Conservation (phyloP, 1,139 yeast genomes). For the Zygoascus sp. region DNA sequence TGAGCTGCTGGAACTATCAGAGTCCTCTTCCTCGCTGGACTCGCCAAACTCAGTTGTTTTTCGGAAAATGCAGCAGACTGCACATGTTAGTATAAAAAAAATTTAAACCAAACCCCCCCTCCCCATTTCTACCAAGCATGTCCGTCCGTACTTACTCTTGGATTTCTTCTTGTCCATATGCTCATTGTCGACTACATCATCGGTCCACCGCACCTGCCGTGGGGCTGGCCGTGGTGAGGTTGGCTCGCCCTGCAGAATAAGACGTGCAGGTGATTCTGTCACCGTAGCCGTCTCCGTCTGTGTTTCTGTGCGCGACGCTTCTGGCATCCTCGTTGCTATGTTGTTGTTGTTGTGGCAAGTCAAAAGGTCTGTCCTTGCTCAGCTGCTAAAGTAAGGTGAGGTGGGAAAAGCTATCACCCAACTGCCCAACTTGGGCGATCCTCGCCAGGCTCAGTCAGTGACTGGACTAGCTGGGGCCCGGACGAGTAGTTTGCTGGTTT, state of each 20-base stretch:
- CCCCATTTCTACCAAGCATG: not conserved
- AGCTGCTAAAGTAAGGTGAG: too few relatives aligned
- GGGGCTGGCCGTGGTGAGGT: slow-evolving; percentile 13
- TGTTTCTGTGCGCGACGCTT: slow-evolving; percentile 1
- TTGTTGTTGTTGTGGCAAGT: not conserved
- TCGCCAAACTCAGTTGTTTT: slow-evolving; percentile 73
- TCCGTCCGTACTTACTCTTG: slow-evolving; percentile 44
- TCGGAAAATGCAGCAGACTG: slow-evolving; percentile 88
- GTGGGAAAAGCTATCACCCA: too few relatives aligned
- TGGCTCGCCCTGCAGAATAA: slow-evolving; percentile 3
- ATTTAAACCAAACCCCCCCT: not conserved
- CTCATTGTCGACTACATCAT: slow-evolving; percentile 86
- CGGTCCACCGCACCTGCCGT: slow-evolving; percentile 72
- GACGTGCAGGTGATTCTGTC: not conserved
- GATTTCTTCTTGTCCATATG: slow-evolving; percentile 81
- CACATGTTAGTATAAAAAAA: not conserved
- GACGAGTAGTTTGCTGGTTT: too few relatives aligned
- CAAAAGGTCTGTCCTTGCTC: too few relatives aligned
- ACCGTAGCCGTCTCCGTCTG: not conserved
- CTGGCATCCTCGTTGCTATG: not conserved
- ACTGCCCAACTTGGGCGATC: too few relatives aligned
- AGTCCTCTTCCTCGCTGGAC: slow-evolving; percentile 39
- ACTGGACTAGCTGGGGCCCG: too few relatives aligned
- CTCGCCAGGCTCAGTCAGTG: too few relatives aligned
- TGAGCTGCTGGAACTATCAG: slow-evolving; percentile 36